Evolutionary conservation across 257 asterid genomes (phyloP), one percentile per base, ranked within the genome.

Genomic region (Hygrophila difformis): DNA sequence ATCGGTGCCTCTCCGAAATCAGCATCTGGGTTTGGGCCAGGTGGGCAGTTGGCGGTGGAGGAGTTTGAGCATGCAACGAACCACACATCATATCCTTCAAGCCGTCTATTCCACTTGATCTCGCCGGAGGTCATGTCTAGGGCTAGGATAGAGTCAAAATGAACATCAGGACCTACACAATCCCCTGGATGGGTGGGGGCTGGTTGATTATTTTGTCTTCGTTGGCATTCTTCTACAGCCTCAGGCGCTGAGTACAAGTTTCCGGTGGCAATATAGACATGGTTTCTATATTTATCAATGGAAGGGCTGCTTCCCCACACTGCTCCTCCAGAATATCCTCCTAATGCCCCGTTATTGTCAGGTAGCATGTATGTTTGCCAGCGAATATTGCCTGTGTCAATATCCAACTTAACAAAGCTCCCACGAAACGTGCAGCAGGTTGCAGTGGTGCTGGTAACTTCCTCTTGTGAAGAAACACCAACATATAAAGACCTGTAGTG

Each of bases 1-100:
- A 67, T 67, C 0, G 76, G 76, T 14, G 61, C 76, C 50, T 68
- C 79, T 0, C 76, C 79, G 37, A 68, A 64, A 53, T 72, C 79
- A 6, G 66, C 72, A 39, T 72, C 79, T 0, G 70, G 70, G 46
- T 37, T 72, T 9, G 79, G 82, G 37, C 82, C 87, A 0, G 57
- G 45, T 8, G 82, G 86, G 57, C 79, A 70, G 18, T 59, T 59
- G 0, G 86, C 74, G 20, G 61, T 61, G 4, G 66, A 33, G 7
- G 70, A 49, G 45, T 50, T 31, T 0, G 15, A 13, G 10, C 82
- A 77, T 0, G 82, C 74, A 0, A 59, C 0, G 36, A 72, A 55
- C 78, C 76, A 77, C 29, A 77, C 74, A 10, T 77, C 81, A 23
- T 77, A 77, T 10, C 87, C 87, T 39, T 79, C 82, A 7, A 77